These are phyloP conservation scores for Cladochytrium replicatum DNA, from an alignment of 192 early-diverging fungal species.

Conservation along the genomic window DNA sequence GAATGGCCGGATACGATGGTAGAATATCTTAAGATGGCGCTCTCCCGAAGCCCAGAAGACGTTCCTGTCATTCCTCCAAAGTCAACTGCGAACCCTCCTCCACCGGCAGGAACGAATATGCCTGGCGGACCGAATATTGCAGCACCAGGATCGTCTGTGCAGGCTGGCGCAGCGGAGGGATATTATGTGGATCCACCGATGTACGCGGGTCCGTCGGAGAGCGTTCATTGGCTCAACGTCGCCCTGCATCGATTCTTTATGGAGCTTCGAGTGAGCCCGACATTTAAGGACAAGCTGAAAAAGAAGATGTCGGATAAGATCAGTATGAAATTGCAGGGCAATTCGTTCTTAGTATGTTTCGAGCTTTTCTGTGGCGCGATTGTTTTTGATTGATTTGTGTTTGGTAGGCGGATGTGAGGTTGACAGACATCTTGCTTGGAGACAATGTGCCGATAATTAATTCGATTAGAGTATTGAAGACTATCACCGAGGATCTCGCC, in stretches of 20 bases:
- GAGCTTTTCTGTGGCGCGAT: conserved; percentile 3
- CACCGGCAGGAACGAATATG: background rate
- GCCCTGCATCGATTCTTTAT: conserved; percentile 36
- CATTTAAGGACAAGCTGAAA: conserved; percentile 29
- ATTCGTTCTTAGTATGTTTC: conserved; percentile 29
- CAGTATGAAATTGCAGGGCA: conserved; percentile 36
- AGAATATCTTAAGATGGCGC: conserved; percentile 19
- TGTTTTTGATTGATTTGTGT: conserved; percentile 3
- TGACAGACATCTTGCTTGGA: conserved; percentile 34
- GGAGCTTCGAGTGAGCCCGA: conserved; percentile 25
- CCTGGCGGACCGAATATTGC: background rate
- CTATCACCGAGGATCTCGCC: conserved; percentile 39
- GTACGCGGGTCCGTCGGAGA: conserved; percentile 16
- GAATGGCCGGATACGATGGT: conserved; percentile 37
- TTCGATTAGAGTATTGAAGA: conserved; percentile 35
- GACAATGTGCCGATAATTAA: conserved; percentile 32
- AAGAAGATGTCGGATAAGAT: conserved; percentile 28
- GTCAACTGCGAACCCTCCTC: background rate
- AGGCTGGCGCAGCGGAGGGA: background rate
- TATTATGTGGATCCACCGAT: conserved; percentile 12
- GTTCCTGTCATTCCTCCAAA: conserved; percentile 8
- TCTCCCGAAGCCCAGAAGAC: conserved; percentile 18
- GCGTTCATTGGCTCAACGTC: conserved; percentile 38
- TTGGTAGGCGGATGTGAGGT: conserved; percentile 26
- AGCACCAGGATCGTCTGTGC: background rate